phyloP scores from a whole-genome alignment of 768 basidiomycete genomes.

The Kondoa subrosea region DNA sequence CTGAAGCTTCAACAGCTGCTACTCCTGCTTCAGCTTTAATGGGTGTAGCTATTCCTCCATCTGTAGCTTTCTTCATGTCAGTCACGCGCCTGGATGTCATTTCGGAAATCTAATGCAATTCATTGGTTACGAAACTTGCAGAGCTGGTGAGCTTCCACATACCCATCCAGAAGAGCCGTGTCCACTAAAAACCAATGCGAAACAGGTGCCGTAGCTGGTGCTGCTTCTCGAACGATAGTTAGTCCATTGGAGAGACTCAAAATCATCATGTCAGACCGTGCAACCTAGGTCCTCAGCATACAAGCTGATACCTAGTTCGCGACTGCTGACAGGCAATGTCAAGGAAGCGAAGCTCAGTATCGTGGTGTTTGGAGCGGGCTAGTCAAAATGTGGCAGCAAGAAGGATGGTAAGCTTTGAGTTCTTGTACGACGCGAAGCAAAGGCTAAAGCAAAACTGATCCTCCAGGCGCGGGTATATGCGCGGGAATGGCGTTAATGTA shows the following conservation, averaged over 20 bases:
- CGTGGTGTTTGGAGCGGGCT: conserved; percentile 70
- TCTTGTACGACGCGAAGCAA: background rate
- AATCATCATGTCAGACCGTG: conserved; percentile 52
- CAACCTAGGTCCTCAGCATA: background rate
- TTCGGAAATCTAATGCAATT: background rate
- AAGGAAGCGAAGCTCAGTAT: conserved; percentile 50
- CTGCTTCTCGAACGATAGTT: conserved; percentile 35
- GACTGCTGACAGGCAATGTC: conserved; percentile 52
- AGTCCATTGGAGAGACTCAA: conserved; percentile 82
- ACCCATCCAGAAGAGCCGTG: background rate
- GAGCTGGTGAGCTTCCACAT: background rate
- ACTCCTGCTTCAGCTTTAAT: background rate
- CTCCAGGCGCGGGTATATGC: conserved; percentile 52
- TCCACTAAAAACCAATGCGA: background rate
- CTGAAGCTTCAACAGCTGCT: background rate
- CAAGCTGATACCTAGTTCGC: background rate
- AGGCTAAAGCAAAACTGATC: too few relatives aligned
- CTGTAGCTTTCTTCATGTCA: background rate
- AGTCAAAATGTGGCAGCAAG: conserved; percentile 78
- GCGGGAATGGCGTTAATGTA: conserved; percentile 57
- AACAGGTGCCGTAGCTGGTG: conserved; percentile 4
- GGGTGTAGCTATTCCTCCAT: too few relatives aligned
- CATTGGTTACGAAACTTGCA: background rate
- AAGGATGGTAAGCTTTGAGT: conserved; percentile 47
- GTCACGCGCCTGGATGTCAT: background rate